Percentiles rank a stretch among this genome's conserved stretches.
Conservation (phyloP, 768 basidiomycete species). For the Crassisporium funariophilum region DNA sequence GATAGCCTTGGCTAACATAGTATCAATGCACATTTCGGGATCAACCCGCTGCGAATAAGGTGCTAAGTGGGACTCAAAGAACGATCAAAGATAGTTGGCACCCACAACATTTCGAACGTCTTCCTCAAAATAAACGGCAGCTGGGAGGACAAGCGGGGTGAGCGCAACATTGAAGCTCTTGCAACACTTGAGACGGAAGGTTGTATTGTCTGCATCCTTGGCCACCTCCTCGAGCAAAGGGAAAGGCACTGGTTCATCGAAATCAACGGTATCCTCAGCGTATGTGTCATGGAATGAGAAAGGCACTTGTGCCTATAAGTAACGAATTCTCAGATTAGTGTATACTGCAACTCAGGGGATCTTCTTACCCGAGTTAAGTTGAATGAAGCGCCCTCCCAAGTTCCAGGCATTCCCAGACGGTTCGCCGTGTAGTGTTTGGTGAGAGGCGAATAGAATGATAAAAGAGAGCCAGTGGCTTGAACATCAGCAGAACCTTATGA, state of each 20-base stretch:
- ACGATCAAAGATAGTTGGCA: background rate
- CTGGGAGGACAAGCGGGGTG: conserved; percentile 58
- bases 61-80: background rate
- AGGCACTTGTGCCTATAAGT: conserved; percentile 25
- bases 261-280: background rate
- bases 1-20: conserved; percentile 40
- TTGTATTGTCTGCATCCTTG: conserved; percentile 33
- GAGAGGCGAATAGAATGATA: conserved; percentile 50
- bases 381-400: conserved; percentile 54
- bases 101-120: conserved; percentile 51
- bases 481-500: conserved; percentile 18
- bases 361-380: conserved; percentile 43
- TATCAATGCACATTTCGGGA: conserved; percentile 42
- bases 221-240: conserved; percentile 16
- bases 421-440: conserved; percentile 49
- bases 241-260: background rate
- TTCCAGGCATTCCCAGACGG: conserved; percentile 34
- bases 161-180: conserved; percentile 43
- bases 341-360: conserved; percentile 3
- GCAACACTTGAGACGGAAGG: conserved; percentile 42
- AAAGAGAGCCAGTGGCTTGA: conserved; percentile 24
- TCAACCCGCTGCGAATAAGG: conserved; percentile 25
- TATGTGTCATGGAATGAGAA: conserved; percentile 10
- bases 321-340: background rate
- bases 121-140: conserved; percentile 44